Percentiles rank a stretch among this genome's conserved stretches.
Conservation (phyloP, 148 eudicot genomes). For the Fagopyrum homotropicum region DNA sequence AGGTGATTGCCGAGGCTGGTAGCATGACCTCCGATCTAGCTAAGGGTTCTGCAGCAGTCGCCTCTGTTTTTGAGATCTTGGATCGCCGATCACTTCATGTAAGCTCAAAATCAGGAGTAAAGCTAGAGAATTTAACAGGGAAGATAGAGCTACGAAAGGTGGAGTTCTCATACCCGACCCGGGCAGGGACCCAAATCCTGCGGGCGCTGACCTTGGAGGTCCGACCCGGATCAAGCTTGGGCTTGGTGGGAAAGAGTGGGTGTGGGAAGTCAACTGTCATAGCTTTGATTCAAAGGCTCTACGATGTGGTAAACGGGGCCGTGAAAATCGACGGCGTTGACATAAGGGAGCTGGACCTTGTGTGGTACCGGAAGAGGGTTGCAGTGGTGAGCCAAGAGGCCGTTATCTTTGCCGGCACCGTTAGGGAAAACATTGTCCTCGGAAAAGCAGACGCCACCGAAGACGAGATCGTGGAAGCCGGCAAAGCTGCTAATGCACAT, state of each 20-base stretch:
- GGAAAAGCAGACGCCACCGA: constrained; percentile 72
- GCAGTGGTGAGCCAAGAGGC: constrained; percentile 96
- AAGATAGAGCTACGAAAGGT: constrained; percentile 62
- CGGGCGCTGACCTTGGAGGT: constrained; percentile 59
- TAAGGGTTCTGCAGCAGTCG: constrained; percentile 70
- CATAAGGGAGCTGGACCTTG: constrained; percentile 49
- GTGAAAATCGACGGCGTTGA: constrained; percentile 71
- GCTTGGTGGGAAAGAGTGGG: constrained; percentile 88
- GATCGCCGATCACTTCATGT: constrained; percentile 45
- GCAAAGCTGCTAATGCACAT: constrained; percentile 87
- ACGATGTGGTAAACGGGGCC: constrained; percentile 59
- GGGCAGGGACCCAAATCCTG: constrained; percentile 41
- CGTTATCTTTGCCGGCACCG: constrained; percentile 60
- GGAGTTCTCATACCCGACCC: constrained; percentile 67
- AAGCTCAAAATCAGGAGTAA: constrained; percentile 28
- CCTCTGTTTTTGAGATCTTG: constrained; percentile 69
- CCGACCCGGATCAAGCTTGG: constrained; percentile 68
- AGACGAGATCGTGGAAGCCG: constrained; percentile 65
- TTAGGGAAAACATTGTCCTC: constrained; percentile 58
- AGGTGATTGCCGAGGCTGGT: constrained; percentile 96
- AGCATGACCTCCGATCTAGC: constrained; percentile 96
- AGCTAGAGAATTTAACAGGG: constrained; percentile 43
- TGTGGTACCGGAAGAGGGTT: constrained; percentile 66
- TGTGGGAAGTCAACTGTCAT: constrained; percentile 93
- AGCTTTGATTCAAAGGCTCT: constrained; percentile 64